Base-by-base conservation (phyloP, 352 stramenopile species). In the Globisporangium recalcitrans region DNA sequence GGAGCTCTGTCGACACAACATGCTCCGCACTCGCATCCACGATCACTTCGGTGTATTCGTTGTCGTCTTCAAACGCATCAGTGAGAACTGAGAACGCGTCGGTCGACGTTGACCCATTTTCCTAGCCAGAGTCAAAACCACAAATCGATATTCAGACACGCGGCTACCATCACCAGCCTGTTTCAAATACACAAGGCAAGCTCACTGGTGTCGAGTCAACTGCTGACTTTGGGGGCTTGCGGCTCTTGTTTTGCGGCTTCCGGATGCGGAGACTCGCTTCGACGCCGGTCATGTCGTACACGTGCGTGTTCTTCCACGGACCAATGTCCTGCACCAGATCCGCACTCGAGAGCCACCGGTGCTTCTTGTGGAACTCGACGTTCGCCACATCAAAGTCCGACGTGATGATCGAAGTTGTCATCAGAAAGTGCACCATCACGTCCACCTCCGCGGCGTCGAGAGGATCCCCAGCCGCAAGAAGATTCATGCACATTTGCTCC, bases 391-490 rank as follows among this genome's bases (percentile, higher is more conserved):
- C 63, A 46, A 87, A 72, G 22, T 77, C 62, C 21, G 77, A 83
- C 11, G 75, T 87, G 36, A 81, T 58, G 60, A 88, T 85, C 4
- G 72, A 77, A 14, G 77, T 85, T 14, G 62, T 81, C 67, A 87
- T 76, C 38, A 88, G 64, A 42, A 85, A 87, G 48, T 90, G 75
- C 55, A 88, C 70, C 63, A 77, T 86, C 42, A 71, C 60, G 58
- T 86, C 73, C 49, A 87, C 26, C 64, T 90, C 77, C 1, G 38
- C 46, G 40, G 77, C 64, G 0, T 56, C 56, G 14, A 88, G 47
- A 29, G 66, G 48, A 14, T 61, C 52, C 21, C 69, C 64, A 24
- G 69, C 58, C 1, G 64, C 58, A 7, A 87, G 64, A 47, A 88
- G 59, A 56, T 88, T 71, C 9, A 70, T 85, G 53, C 73, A 86